These are phyloP conservation scores for Stentor roeselii DNA, from an alignment of 73 alveolate genomes.

Conservation along the genomic window DNA sequence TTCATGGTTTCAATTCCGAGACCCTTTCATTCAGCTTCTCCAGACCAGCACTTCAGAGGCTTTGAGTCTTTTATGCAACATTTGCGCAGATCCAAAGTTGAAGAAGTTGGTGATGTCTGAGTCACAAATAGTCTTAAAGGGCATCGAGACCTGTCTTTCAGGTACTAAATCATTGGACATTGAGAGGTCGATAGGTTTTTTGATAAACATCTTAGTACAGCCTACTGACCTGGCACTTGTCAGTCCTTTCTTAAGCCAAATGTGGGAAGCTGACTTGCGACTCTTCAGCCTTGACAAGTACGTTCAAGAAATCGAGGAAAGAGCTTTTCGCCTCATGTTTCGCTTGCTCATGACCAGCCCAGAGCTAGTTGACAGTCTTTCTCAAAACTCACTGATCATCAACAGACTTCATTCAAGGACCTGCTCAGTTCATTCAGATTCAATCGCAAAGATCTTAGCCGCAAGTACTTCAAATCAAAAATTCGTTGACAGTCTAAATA, in stretches of 20 bases:
- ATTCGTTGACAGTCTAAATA: background rate
- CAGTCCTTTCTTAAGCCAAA: background rate
- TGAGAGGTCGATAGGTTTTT: background rate
- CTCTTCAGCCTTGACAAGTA: background rate
- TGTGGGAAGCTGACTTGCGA: background rate
- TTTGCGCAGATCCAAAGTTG: background rate
- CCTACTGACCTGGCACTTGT: background rate
- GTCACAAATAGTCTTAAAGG: background rate
- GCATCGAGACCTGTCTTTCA: background rate
- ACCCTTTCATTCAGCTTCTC: background rate
- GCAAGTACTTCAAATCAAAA: background rate
- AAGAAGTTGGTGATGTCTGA: background rate
- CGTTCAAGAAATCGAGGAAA: background rate
- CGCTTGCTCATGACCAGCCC: background rate
- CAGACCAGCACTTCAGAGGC: background rate
- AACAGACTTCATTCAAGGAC: background rate
- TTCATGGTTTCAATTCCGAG: background rate
- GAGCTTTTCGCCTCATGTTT: background rate
- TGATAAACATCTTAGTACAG: background rate
- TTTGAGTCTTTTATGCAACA: background rate
- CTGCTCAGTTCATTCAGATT: background rate
- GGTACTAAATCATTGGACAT: background rate
- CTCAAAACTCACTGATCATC: background rate
- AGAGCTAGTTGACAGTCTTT: background rate
- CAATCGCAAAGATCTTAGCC: background rate